Base-by-base conservation (phyloP, 1,139 yeast species). In the Protomyces inundatus region DNA sequence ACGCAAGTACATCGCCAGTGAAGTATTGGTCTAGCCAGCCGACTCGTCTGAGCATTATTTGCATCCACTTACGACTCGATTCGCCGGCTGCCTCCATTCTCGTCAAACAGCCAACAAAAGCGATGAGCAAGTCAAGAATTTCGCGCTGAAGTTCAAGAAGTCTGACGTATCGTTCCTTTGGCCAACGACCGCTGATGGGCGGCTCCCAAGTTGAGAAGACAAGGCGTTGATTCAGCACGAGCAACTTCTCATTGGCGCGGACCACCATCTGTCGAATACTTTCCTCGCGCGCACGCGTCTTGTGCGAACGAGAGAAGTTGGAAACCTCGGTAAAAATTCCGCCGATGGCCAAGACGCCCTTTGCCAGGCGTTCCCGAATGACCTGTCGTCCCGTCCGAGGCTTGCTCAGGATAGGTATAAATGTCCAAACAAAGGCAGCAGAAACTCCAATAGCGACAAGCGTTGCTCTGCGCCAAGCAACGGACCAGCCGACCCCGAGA, bases 401-500 rank as follows among this genome's bases (percentile, higher is more conserved):
- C 40, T 68, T 66, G 23, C 23, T 23, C 23, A 23, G 23, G 23
- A 23, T 23, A 4, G 78, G 78, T 23, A 76, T 64, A 6, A 74
- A 62, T 6, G 73, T 68, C 16, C 73, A 74, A 34, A 75, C 48
- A 48, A 73, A 73, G 1, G 75, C 76, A n/a, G 73, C 65, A 0
- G 70, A 35, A 9, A 75, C 65, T 1, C 78, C 78, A 39, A 72
- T 68, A 6, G 70, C 50, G 10, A 74, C 77, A 0, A 75, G 71
- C 6, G 73, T 73, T 42, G 74, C 73, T 35, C 78, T 70, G 9
- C 72, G 66, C 77, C 77, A 76, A 1, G 77, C 76, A 12, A 74
- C 74, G 1, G 68, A 62, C 67, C 70, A 75, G 0, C 78, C 78
- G 12, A 57, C 54, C 3, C 75, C 75, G 6, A 72, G 65, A 3